Evolutionary conservation across 768 basidiomycete species (phyloP), one percentile per base, ranked within the genome.

Genomic region (Xerocomellus amylosporus): DNA sequence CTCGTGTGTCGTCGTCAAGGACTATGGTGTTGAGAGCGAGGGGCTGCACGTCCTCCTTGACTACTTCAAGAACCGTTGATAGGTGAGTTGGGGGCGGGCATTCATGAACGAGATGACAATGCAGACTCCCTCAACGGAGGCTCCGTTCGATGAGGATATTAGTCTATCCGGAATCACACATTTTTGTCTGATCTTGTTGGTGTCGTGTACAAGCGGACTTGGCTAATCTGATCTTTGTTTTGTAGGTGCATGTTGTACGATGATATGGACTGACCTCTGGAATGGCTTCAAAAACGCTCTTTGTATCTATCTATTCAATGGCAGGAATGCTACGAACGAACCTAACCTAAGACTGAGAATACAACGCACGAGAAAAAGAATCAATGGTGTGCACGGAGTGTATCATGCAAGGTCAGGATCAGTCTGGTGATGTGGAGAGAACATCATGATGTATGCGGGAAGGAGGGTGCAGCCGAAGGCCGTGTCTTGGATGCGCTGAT

Each of bases 1-100:
- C 79, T 87, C 83, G 67, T 93, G 90, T 66, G 96, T 98, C 66
- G 96, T 98, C 59, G 95, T 99, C 64, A 98, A 93, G 83, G 92
- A 98, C 71, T 98, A 95, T 70, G 96, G 96, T 66, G 81, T 83
- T 53, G 96, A 98, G 80, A 88, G 86, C 66, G 92, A 96, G 80
- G 96, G 94, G 53, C 83, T 96, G 62, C 88, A 95, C 72, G 93
- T 96, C 69, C 84, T 94, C 70, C 76, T 93, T 62, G 90, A 94
- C 69, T 93, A 96, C 85, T 96, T 97, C 88, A 95, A 94, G 80
- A 91, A 87, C 81, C 90, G 93, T 58, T 59, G 46, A 64, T 88
- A 85, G 64, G 73, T 73, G 66, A 65, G 75, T 72, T n/a, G n/a
- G n/a, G 20, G n/a, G 10, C 8, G 30, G 22, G 36, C 31, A 31